Conservation (phyloP, 306 rosid genomes). For the Gillenia trifoliata region DNA sequence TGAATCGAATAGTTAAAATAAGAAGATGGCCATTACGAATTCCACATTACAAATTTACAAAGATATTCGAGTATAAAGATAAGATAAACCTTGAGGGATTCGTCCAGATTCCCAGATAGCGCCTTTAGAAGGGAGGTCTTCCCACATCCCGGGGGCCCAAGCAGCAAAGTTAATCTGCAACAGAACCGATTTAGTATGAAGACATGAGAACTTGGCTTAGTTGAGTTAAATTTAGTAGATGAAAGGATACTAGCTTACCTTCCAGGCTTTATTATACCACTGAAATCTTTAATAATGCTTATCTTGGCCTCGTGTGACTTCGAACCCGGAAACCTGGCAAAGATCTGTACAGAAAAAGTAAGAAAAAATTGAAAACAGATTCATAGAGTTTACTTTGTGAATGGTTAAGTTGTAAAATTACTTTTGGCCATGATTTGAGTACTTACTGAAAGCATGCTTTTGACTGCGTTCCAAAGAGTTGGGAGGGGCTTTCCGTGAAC, state of each 20-base stretch:
- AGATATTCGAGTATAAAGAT: background rate
- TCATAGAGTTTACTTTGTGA: background rate
- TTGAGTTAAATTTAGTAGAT: background rate
- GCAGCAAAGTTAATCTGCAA: constrained; percentile 41
- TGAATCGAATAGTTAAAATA: too few relatives aligned
- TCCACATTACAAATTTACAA: background rate
- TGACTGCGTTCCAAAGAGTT: constrained; percentile 66
- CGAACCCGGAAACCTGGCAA: constrained; percentile 10
- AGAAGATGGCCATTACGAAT: background rate
- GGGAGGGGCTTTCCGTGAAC: constrained; percentile 69
- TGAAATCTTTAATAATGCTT: constrained; percentile 24
- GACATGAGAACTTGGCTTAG: background rate
- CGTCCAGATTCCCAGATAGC: constrained; percentile 29
- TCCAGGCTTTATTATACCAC: constrained; percentile 44
- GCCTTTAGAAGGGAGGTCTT: constrained; percentile 43
- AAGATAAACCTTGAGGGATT: constrained; percentile 34
- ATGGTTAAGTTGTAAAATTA: background rate
- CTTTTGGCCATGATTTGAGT: background rate
- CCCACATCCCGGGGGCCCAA: constrained; percentile 55
- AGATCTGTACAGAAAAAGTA: constrained; percentile 13
- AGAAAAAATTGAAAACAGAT: background rate
- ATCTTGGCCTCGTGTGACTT: constrained; percentile 30
- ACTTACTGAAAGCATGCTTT: constrained; percentile 40
- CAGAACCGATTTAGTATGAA: background rate
- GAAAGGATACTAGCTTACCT: constrained; percentile 24